phyloP scores from a whole-genome alignment of 306 rosid species.

The Heteromeles arbutifolia region DNA sequence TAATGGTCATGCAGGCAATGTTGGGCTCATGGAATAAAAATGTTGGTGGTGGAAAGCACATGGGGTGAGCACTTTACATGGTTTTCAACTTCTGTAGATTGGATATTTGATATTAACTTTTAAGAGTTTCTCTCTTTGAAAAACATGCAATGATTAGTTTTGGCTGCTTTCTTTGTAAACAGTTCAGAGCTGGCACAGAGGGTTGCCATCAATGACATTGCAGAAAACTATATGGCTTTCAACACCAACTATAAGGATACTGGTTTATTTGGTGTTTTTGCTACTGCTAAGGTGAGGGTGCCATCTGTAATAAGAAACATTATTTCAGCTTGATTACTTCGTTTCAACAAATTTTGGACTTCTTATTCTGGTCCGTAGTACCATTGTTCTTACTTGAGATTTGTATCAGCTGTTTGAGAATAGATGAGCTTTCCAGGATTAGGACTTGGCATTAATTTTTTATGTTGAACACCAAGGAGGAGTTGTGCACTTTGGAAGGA shows the following conservation, averaged over 20 bases:
- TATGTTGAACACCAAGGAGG: neutral
- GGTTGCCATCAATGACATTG: constrained; percentile 70
- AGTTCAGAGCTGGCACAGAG: constrained; percentile 80
- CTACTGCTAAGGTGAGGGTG: constrained; percentile 65
- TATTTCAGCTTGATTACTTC: neutral
- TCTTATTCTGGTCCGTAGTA: neutral
- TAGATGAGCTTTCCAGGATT: neutral
- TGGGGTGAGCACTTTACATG: constrained; percentile 53
- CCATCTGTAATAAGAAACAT: neutral
- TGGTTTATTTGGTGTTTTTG: constrained; percentile 83
- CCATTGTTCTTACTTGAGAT: neutral
- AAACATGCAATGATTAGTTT: constrained; percentile 13
- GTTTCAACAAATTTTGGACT: neutral
- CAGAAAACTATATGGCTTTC: constrained; percentile 91
- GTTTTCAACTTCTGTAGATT: neutral
- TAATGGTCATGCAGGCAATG: constrained; percentile 99
- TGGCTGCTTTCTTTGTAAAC: constrained; percentile 4
- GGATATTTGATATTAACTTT: neutral
- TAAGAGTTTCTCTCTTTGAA: neutral
- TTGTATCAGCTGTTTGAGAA: neutral
- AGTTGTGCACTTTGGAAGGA: neutral
- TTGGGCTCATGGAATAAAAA: constrained; percentile 91
- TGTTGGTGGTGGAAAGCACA: constrained; percentile 90
- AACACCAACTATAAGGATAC: constrained; percentile 92
- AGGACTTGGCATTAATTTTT: neutral